Percentiles rank a stretch among this genome's conserved stretches.
These are phyloP conservation scores for Coemansia sp. DNA, from an alignment of 192 early-diverging fungal genomes.

Conservation along the genomic window DNA sequence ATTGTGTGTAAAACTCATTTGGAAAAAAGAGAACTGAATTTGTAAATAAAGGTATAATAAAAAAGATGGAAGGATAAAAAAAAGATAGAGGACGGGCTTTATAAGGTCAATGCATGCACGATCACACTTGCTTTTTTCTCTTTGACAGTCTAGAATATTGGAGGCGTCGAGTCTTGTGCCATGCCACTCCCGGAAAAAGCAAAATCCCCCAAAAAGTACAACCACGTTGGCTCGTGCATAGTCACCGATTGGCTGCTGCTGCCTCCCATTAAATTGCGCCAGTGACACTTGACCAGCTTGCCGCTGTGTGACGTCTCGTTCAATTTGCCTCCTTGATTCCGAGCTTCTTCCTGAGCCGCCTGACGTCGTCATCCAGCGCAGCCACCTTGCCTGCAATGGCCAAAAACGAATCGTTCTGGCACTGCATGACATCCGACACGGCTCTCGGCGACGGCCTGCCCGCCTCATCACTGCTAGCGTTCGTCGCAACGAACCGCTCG, in stretches of 20 bases:
- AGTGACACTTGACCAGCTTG: background rate
- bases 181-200: background rate
- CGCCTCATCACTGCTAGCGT: background rate
- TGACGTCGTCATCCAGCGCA: constrained; percentile 42
- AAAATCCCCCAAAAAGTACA: background rate
- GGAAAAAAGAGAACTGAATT: background rate
- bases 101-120: background rate
- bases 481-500: constrained; percentile 29
- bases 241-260: background rate
- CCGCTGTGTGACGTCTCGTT: background rate
- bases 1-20: background rate
- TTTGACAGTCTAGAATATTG: background rate
- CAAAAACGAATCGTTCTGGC: constrained; percentile 52
- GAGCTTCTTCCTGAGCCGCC: constrained; percentile 28
- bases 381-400: constrained; percentile 49
- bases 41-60: background rate
- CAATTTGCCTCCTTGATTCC: constrained; percentile 16
- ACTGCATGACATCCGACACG: constrained; percentile 39
- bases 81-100: background rate
- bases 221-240: background rate
- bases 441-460: constrained; percentile 24
- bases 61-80: background rate
- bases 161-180: background rate
- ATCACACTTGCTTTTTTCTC: background rate
- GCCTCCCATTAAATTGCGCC: background rate